Evolutionary conservation across 140 eudicot genomes (phyloP).

Genomic region (Senecio squalidus): DNA sequence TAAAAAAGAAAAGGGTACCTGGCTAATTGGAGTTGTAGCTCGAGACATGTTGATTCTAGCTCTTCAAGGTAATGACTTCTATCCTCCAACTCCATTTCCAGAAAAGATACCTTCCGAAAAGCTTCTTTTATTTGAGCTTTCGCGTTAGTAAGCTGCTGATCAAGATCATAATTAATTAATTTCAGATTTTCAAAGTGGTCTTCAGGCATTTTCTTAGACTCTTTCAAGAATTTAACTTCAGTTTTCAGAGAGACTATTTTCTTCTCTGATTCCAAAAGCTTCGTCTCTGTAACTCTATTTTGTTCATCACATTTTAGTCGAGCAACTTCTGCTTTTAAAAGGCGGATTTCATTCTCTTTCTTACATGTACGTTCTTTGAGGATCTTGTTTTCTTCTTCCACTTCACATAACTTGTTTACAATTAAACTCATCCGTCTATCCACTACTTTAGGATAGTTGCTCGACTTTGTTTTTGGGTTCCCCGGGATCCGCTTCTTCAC

Average conservation of each 20-base stretch:
- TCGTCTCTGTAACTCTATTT: slow-evolving; percentile 27
- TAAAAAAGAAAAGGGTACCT: slow-evolving; percentile 33
- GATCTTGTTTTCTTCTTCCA: slow-evolving; percentile 67
- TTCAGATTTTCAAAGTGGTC: slow-evolving; percentile 68
- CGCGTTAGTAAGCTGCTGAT: slow-evolving; percentile 59
- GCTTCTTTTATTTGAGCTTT: slow-evolving; percentile 43
- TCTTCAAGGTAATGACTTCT: slow-evolving; percentile 51
- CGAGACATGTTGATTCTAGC: slow-evolving; percentile 71
- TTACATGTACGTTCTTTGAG: slow-evolving; percentile 45
- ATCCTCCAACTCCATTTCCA: slow-evolving; percentile 77
- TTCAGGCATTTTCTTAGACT: slow-evolving; percentile 35
- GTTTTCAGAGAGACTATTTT: slow-evolving; percentile 19
- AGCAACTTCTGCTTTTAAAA: slow-evolving; percentile 25
- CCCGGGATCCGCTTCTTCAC: slow-evolving; percentile 61
- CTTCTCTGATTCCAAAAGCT: slow-evolving; percentile 33
- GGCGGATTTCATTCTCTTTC: slow-evolving; percentile 43
- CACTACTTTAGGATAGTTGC: slow-evolving; percentile 8
- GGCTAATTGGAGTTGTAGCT: slow-evolving; percentile 75
- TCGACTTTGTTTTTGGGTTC: slow-evolving; percentile 40
- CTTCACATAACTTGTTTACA: slow-evolving; percentile 35
- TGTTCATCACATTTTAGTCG: slow-evolving; percentile 22
- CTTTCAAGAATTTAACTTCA: slow-evolving; percentile 42
- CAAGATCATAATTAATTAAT: slow-evolving; percentile 61
- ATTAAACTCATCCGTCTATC: slow-evolving; percentile 34
- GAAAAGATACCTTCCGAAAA: slow-evolving; percentile 47